Base-by-base conservation (phyloP, 139 green algal genomes). In the Micractinium sp. region DNA sequence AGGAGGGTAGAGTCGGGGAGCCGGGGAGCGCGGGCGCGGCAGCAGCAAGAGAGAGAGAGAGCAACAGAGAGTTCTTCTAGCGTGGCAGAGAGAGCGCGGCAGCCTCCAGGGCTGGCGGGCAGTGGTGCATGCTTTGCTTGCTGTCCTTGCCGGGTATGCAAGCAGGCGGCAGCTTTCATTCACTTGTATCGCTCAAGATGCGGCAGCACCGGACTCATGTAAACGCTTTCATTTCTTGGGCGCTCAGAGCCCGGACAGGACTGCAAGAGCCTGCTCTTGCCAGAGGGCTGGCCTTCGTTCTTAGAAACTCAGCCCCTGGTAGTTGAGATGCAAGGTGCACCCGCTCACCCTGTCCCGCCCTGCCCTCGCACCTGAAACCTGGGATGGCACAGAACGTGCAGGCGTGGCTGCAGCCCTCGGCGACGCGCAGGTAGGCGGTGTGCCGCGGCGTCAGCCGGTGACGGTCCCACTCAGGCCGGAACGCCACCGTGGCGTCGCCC, bases 311-410 rank as follows among this genome's bases (percentile, higher is more conserved):
- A n/a, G n/a, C n/a, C n/a, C n/a, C n/a, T n/a, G n/a, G n/a, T n/a
- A n/a, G n/a, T n/a, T n/a, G 47, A 56, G 9, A 5, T 56, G 5
- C 47, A 16, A 9, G 9, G 47, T 56, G 47, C 47, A 56, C 47
- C 47, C 47, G 5, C 47, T 27, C 31, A 35, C 29, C 39, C 0
- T 20, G 2, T 41, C 31, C 31, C 33, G 80, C 41, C 13, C 20
- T 27, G 27, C 47, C 36, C 29, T 25, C 85, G 41, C 56, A 91
- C 89, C 92, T 91, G 86, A 98, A 97, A 38, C 93, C 92, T 5
- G 97, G 97, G 81, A 99, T 99, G 27, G 95, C 94, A 85, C 97
- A 99, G 91, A 99, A 99, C 69, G 94, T 97, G 95, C 97, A 99
- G 15, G 93, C 93, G 89, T 98, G 97, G 93, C 96, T 95, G 94